These are phyloP conservation scores for Larix kaempferi DNA, from an alignment of 75 land plant genomes.

Conservation along the genomic window DNA sequence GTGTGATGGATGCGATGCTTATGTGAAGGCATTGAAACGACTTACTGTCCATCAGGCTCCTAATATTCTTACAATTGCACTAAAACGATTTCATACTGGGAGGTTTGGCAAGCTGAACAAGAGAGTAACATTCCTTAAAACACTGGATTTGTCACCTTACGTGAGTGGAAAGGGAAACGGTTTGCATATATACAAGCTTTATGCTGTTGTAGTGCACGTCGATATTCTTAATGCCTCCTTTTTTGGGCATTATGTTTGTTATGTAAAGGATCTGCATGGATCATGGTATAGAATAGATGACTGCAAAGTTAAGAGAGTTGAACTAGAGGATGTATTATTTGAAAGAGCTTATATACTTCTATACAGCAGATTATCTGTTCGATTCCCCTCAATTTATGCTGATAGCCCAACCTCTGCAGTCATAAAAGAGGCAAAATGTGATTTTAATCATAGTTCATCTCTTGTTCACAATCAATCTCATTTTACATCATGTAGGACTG, in stretches of 20 bases:
- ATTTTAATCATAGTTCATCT: background rate
- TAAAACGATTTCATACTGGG: slow-evolving; percentile 95
- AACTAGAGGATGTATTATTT: slow-evolving; percentile 66
- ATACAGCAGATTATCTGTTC: too few species aligned
- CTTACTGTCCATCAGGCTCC: slow-evolving; percentile 72
- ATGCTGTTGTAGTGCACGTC: too few species aligned
- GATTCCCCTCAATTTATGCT: background rate
- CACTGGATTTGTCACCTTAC: slow-evolving; percentile 63
- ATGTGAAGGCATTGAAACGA: slow-evolving; percentile 87
- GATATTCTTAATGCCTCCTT: too few species aligned
- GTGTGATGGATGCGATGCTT: slow-evolving; percentile 92
- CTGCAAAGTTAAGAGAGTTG: slow-evolving; percentile 64
- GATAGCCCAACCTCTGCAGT: background rate
- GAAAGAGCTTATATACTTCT: slow-evolving; percentile 91
- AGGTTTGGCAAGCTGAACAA: slow-evolving; percentile 95
- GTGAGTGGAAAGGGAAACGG: slow-evolving; percentile 68
- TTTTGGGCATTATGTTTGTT: too few species aligned
- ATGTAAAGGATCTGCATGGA: too few species aligned
- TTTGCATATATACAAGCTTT: too few species aligned
- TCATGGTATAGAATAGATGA: slow-evolving; percentile 31
- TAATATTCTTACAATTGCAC: slow-evolving; percentile 87
- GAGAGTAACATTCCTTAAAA: slow-evolving; percentile 73
- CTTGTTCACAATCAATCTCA: too few species aligned
- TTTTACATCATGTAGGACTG: too few species aligned
- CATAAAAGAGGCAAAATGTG: background rate